Conservation (phyloP, 495 filamentous ascomycete genomes). For the Penicillium taxi region DNA sequence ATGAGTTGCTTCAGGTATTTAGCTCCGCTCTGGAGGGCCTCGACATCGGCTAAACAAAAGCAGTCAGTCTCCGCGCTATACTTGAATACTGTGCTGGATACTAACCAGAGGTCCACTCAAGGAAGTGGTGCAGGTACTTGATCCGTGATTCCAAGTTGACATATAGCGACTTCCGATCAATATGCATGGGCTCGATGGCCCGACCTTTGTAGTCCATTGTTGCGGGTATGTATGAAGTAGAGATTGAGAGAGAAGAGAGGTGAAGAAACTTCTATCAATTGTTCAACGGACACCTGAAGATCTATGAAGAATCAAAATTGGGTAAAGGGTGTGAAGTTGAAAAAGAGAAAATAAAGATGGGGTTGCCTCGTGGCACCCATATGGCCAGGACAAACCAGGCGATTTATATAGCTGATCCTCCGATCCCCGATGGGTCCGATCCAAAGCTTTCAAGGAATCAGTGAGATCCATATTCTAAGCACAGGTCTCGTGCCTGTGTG, state of each 20-base stretch:
- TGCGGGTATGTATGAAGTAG: not conserved
- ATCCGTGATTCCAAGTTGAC: slow-evolving; percentile 58
- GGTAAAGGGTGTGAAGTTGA: too few relatives aligned
- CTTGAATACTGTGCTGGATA: too few relatives aligned
- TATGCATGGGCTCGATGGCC: slow-evolving; percentile 39
- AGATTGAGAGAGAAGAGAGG: not conserved
- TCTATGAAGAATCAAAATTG: not conserved
- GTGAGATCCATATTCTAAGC: too few relatives aligned
- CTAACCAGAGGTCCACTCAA: slow-evolving; percentile 63
- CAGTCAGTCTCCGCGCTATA: too few relatives aligned
- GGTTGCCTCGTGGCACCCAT: slow-evolving; percentile 15
- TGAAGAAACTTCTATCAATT: too few relatives aligned
- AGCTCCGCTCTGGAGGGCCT: slow-evolving; percentile 53
- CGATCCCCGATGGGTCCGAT: too few relatives aligned
- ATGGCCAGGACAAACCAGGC: slow-evolving; percentile 7
- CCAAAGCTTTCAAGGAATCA: too few relatives aligned
- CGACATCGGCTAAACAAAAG: slow-evolving; percentile 49
- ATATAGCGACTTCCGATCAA: slow-evolving; percentile 62
- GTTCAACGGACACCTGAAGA: not conserved
- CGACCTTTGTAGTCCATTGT: slow-evolving; percentile 12
- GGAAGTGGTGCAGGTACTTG: slow-evolving; percentile 61
- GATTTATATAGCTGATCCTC: too few relatives aligned
- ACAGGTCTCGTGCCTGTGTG: too few relatives aligned
- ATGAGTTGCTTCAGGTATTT: slow-evolving; percentile 71
- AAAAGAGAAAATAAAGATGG: slow-evolving; percentile 8